These are phyloP conservation scores for Gnetum montanum DNA, from an alignment of 75 land plant species.

Conservation along the genomic window DNA sequence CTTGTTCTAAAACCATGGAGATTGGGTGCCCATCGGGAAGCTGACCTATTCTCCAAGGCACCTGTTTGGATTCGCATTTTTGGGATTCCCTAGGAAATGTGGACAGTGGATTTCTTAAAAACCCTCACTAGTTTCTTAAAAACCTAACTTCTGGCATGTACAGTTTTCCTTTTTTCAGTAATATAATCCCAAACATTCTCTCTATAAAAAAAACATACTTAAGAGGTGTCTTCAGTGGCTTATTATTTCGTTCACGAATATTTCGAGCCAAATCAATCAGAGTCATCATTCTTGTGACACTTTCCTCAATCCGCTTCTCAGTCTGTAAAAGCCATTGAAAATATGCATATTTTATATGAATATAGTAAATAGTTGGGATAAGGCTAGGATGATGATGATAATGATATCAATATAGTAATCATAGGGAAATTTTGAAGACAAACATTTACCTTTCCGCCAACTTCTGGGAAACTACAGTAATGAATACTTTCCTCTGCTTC, in stretches of 20 bases:
- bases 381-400: too few relatives aligned
- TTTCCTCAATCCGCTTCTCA: conserved; percentile 84
- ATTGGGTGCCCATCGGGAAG: background rate
- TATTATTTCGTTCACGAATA: conserved; percentile 88
- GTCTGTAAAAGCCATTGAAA: conserved; percentile 26
- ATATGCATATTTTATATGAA: background rate
- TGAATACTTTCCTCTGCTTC: conserved; percentile 81
- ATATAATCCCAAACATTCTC: background rate
- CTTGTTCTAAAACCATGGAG: too few relatives aligned
- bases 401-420: too few relatives aligned
- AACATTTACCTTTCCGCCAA: conserved; percentile 61
- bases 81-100: too few relatives aligned
- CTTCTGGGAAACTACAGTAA: conserved; percentile 72
- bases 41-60: background rate
- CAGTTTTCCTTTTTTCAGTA: too few relatives aligned
- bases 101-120: too few relatives aligned
- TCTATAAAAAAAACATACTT: conserved; percentile 22
- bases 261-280: conserved; percentile 97
- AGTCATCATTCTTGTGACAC: conserved; percentile 95
- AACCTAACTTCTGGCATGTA: too few relatives aligned
- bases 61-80: background rate
- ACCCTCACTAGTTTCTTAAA: too few relatives aligned
- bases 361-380: too few relatives aligned
- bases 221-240: conserved; percentile 89
- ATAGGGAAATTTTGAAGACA: background rate